Base-by-base conservation (phyloP, 345 rosid species). In the Gossypium turneri region DNA sequence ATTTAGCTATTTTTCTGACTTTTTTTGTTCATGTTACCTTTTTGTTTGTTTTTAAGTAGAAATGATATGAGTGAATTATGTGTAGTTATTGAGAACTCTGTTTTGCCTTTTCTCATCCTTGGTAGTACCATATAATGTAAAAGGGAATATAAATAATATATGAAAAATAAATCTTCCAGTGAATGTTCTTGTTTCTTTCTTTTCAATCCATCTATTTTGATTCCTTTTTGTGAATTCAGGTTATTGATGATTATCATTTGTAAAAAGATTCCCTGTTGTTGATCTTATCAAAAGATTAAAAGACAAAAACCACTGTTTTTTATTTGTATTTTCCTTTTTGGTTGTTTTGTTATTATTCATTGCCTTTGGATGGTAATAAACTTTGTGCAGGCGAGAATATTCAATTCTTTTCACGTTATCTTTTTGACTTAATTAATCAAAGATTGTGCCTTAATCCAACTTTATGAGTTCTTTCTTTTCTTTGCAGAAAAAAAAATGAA, bases 61-160 rank as follows among this genome's bases (percentile, higher is more conserved):
- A 66, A 74, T 72, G 61, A 73, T 9, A 57, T 10, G 61, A 57
- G 70, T 52, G 22, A 19, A 20, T 15, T 12, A 1, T 34, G 25
- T 61, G 41, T 45, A 34, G 56, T 73, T 47, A 69, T 52, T 73
- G 57, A 29, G 43, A 60, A 15, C 66, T 29, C 59, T 66, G 59
- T 57, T 16, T 79, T 76, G 57, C 22, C 52, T 61, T 24, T 34
- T 59, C 48, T 67, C 19, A n/a, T 44, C 48, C 38, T 75, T 64
- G 66, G 72, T 47, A 25, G 9, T 79, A 79, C 72, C 78, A 65
- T 84, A 86, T 81, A 75, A 29, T 84, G 87, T 81, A 75, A 29
- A 81, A 73, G 70, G 17, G 57, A 19, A 76, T 5, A 34, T 34
- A 25, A 70, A 81, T 70, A 76, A 83, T 81, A 73, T 66, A 59